Conservation (phyloP, 805 yeast species). For the Ogataea methanolica region DNA sequence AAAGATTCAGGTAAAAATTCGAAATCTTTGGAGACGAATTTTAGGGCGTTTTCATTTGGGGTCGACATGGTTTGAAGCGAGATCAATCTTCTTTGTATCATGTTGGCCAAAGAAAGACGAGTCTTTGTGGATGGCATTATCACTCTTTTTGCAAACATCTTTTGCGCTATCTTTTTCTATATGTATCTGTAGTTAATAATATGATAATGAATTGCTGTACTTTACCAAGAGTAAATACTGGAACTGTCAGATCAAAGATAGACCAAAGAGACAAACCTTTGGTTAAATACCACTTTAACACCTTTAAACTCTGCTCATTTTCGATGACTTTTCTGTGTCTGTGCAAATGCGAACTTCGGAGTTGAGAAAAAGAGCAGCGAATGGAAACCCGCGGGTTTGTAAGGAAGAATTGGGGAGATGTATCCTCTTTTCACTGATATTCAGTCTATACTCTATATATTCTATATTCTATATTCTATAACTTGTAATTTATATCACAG, state of each 20-base stretch:
- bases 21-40: constrained; percentile 49
- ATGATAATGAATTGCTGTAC: background rate
- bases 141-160: constrained; percentile 3
- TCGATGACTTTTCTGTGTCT: no score
- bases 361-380: background rate
- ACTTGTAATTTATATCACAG: no score
- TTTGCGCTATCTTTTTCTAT: background rate
- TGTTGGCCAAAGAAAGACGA: background rate
- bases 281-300: no score
- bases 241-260: no score
- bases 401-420: no score
- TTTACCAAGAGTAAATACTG: background rate
- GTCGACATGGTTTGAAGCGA: constrained; percentile 48
- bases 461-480: no score
- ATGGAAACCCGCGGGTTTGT: background rate
- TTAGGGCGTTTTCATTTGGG: constrained; percentile 73
- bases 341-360: no score
- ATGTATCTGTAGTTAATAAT: background rate
- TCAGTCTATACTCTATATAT: no score
- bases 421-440: no score
- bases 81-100: constrained; percentile 9
- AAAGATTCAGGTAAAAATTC: constrained; percentile 41
- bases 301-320: no score
- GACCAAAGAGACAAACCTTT: no score
- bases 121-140: background rate